Evolutionary conservation across 306 rosid genomes (phyloP), one percentile per base, ranked within the genome.

Genomic region (Cyclanthera cordifolia): DNA sequence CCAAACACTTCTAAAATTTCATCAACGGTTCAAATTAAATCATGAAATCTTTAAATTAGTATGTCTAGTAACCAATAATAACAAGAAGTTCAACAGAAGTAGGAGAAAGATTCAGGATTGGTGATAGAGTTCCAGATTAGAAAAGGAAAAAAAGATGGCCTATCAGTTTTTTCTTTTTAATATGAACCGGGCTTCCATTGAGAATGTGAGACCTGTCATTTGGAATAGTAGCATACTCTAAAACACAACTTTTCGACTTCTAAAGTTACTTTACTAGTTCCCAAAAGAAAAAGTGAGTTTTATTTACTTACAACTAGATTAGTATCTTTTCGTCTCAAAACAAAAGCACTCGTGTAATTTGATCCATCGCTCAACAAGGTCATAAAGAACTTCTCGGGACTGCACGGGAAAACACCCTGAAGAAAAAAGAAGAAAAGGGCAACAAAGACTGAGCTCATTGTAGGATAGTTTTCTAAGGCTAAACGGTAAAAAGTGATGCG

Each of bases 351-450:
- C 27, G 85, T 87, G 73, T 81, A 87, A 54, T 65, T 83, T 70
- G 99, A 90, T 61, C 56, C 87, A 68, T 90, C 90, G 72, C 59
- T 82, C 79, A 93, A 79, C 73, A 89, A 69, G 15, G 82, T 70
- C 75, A 81, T 79, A 78, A 87, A 93, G 77, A 84, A 84, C 82
- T 75, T 88, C 79, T 93, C 99, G 11, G 95, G 88, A 53, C 88
- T 80, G 85, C 82, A 84, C 19, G 93, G 85, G 71, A 93, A 93
- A 80, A 57, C 78, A 75, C 83, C 99, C 99, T 93, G 90, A 39
- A 43, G 78, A 72, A 67, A 73, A 37, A 37, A 27, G 6, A 34
- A 34, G 3, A 27, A 34, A 34, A 34, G 3, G 43, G 20, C 19
- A 46, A 43, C 21, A 43, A 2, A 46, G 73, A 79, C 49, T 41